These are phyloP conservation scores for Hypomyces rosellus DNA, from an alignment of 2,329 filamentous ascomycete genomes.

Conservation along the genomic window DNA sequence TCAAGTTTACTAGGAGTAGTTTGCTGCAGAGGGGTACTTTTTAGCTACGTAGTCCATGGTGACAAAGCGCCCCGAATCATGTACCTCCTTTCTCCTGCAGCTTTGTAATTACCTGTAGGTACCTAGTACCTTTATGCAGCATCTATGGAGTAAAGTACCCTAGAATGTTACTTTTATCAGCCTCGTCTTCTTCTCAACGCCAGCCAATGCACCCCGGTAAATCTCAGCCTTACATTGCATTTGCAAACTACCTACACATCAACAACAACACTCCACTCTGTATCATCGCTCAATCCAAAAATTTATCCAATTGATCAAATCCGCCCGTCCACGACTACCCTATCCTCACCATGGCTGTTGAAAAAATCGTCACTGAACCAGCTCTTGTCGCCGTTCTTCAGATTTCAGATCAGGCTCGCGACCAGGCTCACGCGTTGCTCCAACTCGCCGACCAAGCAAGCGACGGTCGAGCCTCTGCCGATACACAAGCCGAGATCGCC, in stretches of 20 bases:
- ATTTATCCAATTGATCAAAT: neutral
- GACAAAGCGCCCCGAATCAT: no score
- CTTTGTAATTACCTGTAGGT: no score
- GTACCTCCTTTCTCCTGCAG: no score
- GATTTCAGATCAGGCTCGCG: conserved; percentile 65
- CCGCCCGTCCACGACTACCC: neutral
- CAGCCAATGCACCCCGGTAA: neutral
- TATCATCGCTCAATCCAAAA: neutral
- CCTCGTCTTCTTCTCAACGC: neutral
- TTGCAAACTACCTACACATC: no score
- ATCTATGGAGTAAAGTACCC: no score
- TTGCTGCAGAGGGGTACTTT: no score
- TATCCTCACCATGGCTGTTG: conserved; percentile 28
- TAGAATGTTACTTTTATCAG: neutral
- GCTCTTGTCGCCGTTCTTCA: conserved; percentile 62
- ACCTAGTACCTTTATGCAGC: no score
- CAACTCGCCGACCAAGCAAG: conserved; percentile 43
- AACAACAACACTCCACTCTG: neutral
- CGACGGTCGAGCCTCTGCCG: conserved; percentile 36
- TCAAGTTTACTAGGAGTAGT: no score
- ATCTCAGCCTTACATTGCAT: neutral
- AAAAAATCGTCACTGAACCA: conserved; percentile 35
- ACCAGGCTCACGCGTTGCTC: conserved; percentile 63
- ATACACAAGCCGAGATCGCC: conserved; percentile 54
- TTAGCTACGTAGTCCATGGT: no score